Percentiles rank a stretch among this genome's conserved stretches.
These are phyloP conservation scores for Suhomyces guaymorum DNA, from an alignment of 1,139 yeast genomes.

Conservation along the genomic window DNA sequence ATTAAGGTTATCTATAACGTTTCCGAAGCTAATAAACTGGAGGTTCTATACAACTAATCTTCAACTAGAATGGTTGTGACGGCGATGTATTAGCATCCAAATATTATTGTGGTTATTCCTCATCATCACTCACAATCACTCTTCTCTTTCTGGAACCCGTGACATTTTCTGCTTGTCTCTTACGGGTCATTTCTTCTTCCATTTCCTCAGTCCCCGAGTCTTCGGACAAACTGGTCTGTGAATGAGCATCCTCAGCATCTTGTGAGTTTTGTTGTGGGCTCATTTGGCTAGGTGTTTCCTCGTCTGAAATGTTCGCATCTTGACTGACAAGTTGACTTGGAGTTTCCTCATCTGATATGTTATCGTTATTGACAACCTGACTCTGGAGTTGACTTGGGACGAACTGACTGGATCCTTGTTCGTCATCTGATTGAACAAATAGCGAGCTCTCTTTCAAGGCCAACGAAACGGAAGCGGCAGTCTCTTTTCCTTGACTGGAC, in stretches of 20 bases:
- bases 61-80: too few species aligned
- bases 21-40: too few species aligned
- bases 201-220: conserved; percentile 12
- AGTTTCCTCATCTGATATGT: not conserved
- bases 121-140: conserved; percentile 28
- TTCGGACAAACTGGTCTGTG: conserved; percentile 3
- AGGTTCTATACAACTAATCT: too few species aligned
- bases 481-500: conserved; percentile 16
- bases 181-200: conserved; percentile 7
- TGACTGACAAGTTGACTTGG: not conserved
- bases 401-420: conserved; percentile 1
- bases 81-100: too few species aligned
- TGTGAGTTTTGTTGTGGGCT: not conserved
- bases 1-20: too few species aligned
- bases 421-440: conserved; percentile 21
- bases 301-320: too few species aligned
- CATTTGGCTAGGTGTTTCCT: conserved; percentile 1
- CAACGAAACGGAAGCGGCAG: conserved; percentile 22
- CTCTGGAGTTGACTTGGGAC: not conserved
- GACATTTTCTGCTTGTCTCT: conserved; percentile 7
- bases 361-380: too few species aligned
- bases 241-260: conserved; percentile 4
- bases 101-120: conserved; percentile 19
- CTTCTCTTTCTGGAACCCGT: conserved; percentile 15
- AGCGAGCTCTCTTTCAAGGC: conserved; percentile 27